phyloP scores from a whole-genome alignment of 805 yeast genomes.

The Torulaspora maleeae region DNA sequence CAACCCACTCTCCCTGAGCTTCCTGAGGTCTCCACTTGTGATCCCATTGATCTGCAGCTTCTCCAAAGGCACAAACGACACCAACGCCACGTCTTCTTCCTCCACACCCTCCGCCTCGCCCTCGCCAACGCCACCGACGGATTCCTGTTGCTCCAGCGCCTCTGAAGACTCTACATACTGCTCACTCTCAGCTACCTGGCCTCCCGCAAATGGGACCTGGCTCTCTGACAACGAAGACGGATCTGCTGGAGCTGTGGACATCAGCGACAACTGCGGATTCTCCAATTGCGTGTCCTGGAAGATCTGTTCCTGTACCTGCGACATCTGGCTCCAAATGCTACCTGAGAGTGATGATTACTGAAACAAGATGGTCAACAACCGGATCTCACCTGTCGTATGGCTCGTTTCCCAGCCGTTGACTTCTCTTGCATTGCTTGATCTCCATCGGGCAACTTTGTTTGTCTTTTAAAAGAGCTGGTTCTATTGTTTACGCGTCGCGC shows the following conservation, averaged over 20 bases:
- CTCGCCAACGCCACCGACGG: constrained; percentile 3
- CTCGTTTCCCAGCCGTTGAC: constrained; percentile 1
- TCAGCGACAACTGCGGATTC: constrained; percentile 14
- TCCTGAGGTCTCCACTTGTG: constrained; percentile 68
- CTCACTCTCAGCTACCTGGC: constrained; percentile 4
- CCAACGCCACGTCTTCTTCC: constrained; percentile 48
- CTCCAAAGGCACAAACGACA: constrained; percentile 35
- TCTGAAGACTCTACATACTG: constrained; percentile 5
- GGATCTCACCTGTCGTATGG: not conserved
- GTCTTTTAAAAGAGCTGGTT: not conserved
- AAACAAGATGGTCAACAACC: not conserved
- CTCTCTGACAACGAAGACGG: constrained; percentile 18
- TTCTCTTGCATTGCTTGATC: constrained; percentile 15
- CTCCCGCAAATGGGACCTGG: constrained; percentile 5
- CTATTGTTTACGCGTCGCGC: constrained; percentile 9
- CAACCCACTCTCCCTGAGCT: constrained; percentile 75
- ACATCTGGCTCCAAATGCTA: constrained; percentile 2
- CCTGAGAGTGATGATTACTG: not conserved
- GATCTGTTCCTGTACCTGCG: constrained; percentile 11
- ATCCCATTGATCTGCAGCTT: constrained; percentile 74
- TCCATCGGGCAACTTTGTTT: constrained; percentile 9
- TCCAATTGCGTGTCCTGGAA: constrained; percentile 12
- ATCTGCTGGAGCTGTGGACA: constrained; percentile 27
- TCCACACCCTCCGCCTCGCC: constrained; percentile 32
- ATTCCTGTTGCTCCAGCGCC: constrained; percentile 6